These are phyloP conservation scores for Chlorella vulgaris DNA, from an alignment of 139 green algal genomes.

Conservation along the genomic window DNA sequence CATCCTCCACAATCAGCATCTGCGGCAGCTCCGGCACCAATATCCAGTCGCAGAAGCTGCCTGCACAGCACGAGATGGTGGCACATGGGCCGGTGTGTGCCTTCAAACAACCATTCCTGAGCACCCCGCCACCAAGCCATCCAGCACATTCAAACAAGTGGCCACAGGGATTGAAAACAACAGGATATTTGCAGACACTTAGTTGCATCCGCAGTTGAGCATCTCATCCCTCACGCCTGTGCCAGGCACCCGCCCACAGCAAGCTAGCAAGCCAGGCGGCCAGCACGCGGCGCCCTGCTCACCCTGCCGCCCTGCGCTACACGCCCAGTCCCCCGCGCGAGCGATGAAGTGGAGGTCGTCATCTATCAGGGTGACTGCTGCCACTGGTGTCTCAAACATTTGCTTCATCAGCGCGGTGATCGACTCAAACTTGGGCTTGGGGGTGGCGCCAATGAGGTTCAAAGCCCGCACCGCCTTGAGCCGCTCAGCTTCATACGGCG, in stretches of 20 bases:
- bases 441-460: not conserved
- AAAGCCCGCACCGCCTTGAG: not conserved
- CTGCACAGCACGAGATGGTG: not conserved
- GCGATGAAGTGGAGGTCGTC: constrained; percentile 19
- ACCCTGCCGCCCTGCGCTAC: not conserved
- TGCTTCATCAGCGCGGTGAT: constrained; percentile 23
- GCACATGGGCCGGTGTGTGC: too few relatives aligned
- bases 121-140: too few relatives aligned
- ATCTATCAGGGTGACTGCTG: constrained; percentile 9
- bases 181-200: too few relatives aligned
- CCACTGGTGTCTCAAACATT: constrained; percentile 21
- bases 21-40: not conserved
- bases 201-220: too few relatives aligned
- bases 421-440: constrained; percentile 17
- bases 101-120: too few relatives aligned
- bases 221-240: too few relatives aligned
- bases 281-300: not conserved
- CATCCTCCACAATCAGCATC: constrained; percentile 80
- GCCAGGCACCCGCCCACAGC: too few relatives aligned
- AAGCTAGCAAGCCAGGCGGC: too few relatives aligned
- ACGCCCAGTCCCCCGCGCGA: constrained; percentile 10
- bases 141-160: too few relatives aligned
- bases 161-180: too few relatives aligned
- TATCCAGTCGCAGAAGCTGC: constrained; percentile 23
- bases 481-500: not conserved